Evolutionary conservation across 2,329 filamentous ascomycete species (phyloP).

Genomic region (Aspergillus felis): DNA sequence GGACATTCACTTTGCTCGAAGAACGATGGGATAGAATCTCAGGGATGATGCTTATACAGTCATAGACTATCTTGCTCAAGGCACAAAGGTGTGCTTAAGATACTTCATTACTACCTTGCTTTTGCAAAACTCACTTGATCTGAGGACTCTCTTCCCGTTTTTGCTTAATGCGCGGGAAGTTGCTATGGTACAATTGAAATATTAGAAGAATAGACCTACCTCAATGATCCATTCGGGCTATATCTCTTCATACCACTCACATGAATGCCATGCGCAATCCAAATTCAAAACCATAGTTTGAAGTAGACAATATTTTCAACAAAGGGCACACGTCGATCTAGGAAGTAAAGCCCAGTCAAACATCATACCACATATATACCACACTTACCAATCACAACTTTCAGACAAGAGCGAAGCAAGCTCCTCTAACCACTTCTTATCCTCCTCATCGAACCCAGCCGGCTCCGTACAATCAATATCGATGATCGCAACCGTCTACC

Average conservation of each 20-base stretch:
- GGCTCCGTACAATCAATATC: slow-evolving; percentile 45
- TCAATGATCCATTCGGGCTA: neutral
- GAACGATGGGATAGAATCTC: neutral
- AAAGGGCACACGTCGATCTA: too few relatives aligned
- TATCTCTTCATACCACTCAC: neutral
- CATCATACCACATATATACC: neutral
- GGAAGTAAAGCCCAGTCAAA: neutral
- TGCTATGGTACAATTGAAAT: neutral
- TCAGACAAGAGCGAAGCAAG: slow-evolving; percentile 39
- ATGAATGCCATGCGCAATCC: neutral
- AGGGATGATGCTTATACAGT: neutral
- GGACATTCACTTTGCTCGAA: neutral
- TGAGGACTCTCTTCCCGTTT: too few relatives aligned
- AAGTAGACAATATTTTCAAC: neutral
- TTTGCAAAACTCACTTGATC: neutral
- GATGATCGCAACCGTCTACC: slow-evolving; percentile 46
- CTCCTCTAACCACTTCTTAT: slow-evolving; percentile 40
- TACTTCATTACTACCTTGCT: neutral
- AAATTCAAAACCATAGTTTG: too few relatives aligned
- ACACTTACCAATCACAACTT: slow-evolving; percentile 39
- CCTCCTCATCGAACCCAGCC: slow-evolving; percentile 43
- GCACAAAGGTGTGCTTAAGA: neutral
- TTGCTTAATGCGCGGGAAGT: too few relatives aligned
- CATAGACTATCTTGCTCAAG: neutral
- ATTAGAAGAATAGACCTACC: neutral